Conservation (phyloP, 306 rosid genomes). For the Sechiopsis laciniata region DNA sequence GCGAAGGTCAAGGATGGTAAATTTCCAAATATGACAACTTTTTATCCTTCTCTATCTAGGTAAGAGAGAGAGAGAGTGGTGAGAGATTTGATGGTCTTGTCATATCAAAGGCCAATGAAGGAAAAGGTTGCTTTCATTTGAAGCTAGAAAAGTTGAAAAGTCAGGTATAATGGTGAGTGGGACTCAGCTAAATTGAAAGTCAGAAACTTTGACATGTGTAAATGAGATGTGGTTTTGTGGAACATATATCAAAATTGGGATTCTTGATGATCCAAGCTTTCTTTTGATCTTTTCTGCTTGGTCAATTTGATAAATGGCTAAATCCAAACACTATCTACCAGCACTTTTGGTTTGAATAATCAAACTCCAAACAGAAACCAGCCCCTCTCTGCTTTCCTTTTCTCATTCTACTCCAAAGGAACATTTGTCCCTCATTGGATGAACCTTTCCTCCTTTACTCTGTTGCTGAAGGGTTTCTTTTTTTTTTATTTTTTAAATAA, state of each 20-base stretch:
- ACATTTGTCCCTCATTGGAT: not conserved
- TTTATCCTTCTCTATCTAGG: conserved; percentile 16
- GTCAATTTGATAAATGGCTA: not conserved
- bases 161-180: conserved; percentile 17
- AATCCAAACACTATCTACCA: not conserved
- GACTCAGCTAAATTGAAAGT: conserved; percentile 10
- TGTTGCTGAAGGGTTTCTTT: not conserved
- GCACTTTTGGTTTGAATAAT: not conserved
- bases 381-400: not conserved
- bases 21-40: conserved; percentile 9
- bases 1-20: conserved; percentile 14
- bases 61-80: conserved; percentile 1
- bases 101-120: conserved; percentile 19
- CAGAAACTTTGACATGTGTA: not conserved
- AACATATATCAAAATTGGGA: conserved; percentile 1
- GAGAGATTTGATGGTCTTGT: conserved; percentile 16
- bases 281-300: not conserved
- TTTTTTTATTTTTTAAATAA: too few relatives aligned
- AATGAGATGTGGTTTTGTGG: not conserved
- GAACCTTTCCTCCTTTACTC: not conserved
- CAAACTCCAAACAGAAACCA: not conserved
- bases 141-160: conserved; percentile 18
- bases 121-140: conserved; percentile 21
- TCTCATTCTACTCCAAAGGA: not conserved
- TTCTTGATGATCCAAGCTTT: too few relatives aligned